phyloP scores from a whole-genome alignment of 2,329 filamentous ascomycete genomes.

The Trichoderma koningiopsis region DNA sequence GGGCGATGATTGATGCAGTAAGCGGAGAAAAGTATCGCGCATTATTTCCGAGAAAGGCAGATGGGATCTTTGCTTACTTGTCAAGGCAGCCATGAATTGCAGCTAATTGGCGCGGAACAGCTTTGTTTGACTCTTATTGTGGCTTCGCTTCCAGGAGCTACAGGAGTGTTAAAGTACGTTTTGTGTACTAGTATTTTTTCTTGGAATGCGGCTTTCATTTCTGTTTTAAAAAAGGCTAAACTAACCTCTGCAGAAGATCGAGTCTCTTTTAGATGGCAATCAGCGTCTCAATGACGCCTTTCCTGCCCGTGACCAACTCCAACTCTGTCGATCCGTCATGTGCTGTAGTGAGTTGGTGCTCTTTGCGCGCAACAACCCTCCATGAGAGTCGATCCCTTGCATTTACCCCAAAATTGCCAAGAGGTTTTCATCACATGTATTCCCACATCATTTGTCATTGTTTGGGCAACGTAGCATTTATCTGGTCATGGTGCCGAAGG shows the following conservation, averaged over 20 bases:
- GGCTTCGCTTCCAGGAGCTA: not conserved
- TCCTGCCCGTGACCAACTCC: not conserved
- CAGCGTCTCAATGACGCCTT: not conserved
- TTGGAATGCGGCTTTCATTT: too few relatives aligned
- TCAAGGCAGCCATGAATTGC: not conserved
- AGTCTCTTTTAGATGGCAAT: not conserved
- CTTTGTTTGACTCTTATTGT: not conserved
- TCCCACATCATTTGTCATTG: not conserved
- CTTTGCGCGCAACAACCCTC: not conserved
- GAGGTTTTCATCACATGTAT: not conserved
- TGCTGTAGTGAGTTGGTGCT: not conserved
- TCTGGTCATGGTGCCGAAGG: not conserved
- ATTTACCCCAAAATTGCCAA: not conserved
- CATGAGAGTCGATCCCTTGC: not conserved
- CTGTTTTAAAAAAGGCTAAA: not conserved
- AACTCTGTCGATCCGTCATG: not conserved
- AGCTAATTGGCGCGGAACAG: not conserved
- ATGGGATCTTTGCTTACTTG: not conserved
- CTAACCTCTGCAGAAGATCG: not conserved
- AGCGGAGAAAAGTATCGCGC: not conserved
- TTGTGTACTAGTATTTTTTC: too few relatives aligned
- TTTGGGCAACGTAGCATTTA: not conserved
- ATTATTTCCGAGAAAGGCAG: not conserved
- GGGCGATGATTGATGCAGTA: conserved; percentile 28
- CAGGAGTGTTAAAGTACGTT: not conserved